Evolutionary conservation across 139 green algal species (phyloP).

Genomic region (Medakamo hakoo): DNA sequence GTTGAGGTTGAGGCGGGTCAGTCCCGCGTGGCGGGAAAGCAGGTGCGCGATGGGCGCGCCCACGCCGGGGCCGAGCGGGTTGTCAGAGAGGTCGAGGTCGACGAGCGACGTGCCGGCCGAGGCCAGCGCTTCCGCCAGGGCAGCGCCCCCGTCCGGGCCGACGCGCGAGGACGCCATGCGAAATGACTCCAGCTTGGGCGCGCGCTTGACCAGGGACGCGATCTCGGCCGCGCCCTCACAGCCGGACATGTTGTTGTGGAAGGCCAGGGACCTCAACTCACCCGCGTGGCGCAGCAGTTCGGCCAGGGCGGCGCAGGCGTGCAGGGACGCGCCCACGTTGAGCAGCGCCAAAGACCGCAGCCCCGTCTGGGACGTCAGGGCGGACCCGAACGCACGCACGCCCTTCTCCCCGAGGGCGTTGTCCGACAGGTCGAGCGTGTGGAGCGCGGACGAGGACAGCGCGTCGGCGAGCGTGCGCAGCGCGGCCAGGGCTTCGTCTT

Average conservation of each 20-base stretch:
- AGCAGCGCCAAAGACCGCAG: constrained; percentile 38
- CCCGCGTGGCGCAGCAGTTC: constrained; percentile 41
- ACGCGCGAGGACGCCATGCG: constrained; percentile 68
- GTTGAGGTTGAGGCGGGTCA: constrained; percentile 53
- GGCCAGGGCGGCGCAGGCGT: constrained; percentile 59
- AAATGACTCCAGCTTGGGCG: constrained; percentile 9
- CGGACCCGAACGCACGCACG: constrained; percentile 51
- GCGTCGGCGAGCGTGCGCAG: constrained; percentile 49
- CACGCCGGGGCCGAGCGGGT: constrained; percentile 57
- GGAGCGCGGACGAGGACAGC: constrained; percentile 29
- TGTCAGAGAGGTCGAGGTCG: constrained; percentile 69
- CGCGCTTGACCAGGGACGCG: constrained; percentile 9
- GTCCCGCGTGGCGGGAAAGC: constrained; percentile 20
- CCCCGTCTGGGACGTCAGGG: constrained; percentile 36
- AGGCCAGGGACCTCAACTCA: constrained; percentile 43
- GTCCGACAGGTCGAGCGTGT: constrained; percentile 64
- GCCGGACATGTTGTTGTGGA: constrained; percentile 95
- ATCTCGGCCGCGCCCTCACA: constrained; percentile 40
- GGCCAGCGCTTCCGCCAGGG: constrained; percentile 38
- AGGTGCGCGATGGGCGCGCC: constrained; percentile 13
- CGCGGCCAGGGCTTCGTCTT: constrained; percentile 65
- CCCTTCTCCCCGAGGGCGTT: constrained; percentile 92
- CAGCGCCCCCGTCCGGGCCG: constrained; percentile 42
- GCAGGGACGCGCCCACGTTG: constrained; percentile 75
- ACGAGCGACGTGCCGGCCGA: constrained; percentile 32